Base-by-base conservation (phyloP, 495 filamentous ascomycete species). In the Chaetomium tenue region DNA sequence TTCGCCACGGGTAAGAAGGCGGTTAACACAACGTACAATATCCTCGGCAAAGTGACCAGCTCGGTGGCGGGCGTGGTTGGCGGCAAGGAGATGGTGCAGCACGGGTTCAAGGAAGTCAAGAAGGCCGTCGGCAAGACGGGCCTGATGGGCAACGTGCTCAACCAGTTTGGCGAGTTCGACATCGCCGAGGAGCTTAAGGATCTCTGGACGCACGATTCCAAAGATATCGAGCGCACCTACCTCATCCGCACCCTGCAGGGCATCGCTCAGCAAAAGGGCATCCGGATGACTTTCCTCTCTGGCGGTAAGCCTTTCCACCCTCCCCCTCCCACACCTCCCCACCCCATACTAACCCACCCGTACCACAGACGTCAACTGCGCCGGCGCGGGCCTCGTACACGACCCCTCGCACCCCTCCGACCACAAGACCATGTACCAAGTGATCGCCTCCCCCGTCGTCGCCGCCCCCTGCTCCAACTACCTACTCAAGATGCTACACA, bases 361-460 rank as follows among this genome's bases (percentile, higher is more conserved):
- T 15, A 6, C n/a, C 37, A n/a, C 39, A 85, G 89, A 92, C 68
- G 93, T 97, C 75, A 92, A 92, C 75, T 89, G 87, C 75, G 92
- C 89, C 69, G 94, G 94, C 66, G 94, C 95, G 16, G 94, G 94
- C 67, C 85, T 98, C 15, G 87, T 98, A 15, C 93, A 98, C 79
- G 95, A 98, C 78, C 95, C 95, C 0, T 79, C 87, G 23, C 90
- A 93, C 74, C 93, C 93, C 0, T 83, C 82, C 22, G 92, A 97
- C 77, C 93, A 98, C 81, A 98, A 98, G 77, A 97, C 94, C 15
- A 98, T 98, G 94, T 98, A 96, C 79, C 94, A 98, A 71, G 85
- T 98, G 70, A 96, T 98, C 72, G 84, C 92, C 16, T 91, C 91
- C 5, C 87, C 91, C 37, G 89, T 98, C 69, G 93, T 98, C 62